Evolutionary conservation across 2,329 filamentous ascomycete genomes (phyloP).

Genomic region (Cercospora sojina): DNA sequence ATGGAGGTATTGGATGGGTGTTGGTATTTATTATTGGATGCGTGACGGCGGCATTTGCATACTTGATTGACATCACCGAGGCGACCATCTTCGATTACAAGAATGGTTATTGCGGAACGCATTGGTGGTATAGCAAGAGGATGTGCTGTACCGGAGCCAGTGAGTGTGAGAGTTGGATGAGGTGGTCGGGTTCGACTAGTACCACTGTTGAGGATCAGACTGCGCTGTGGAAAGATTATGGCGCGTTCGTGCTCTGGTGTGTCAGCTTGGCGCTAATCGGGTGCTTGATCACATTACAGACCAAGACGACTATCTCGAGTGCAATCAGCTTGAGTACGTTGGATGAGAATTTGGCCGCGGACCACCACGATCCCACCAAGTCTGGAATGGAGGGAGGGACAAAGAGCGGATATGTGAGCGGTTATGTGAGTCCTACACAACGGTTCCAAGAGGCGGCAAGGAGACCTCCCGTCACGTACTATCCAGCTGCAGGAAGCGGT

Average conservation of each 20-base stretch:
- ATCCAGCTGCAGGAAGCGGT: slow-evolving; percentile 91
- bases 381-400: slow-evolving; percentile 42
- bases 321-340: slow-evolving; percentile 82
- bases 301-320: slow-evolving; percentile 92
- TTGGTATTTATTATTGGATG: slow-evolving; percentile 86
- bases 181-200: slow-evolving; percentile 62
- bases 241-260: slow-evolving; percentile 70
- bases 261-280: slow-evolving; percentile 68
- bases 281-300: slow-evolving; percentile 78
- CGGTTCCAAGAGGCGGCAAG: slow-evolving; percentile 41
- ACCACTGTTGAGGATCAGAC: slow-evolving; percentile 49
- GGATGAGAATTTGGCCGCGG: slow-evolving; percentile 86
- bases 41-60: slow-evolving; percentile 80
- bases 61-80: slow-evolving; percentile 85
- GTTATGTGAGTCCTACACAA: slow-evolving; percentile 42
- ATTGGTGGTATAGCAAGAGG: slow-evolving; percentile 73
- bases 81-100: slow-evolving; percentile 85
- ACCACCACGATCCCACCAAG: slow-evolving; percentile 43
- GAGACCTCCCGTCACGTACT: slow-evolving; percentile 80
- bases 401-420: slow-evolving; percentile 32
- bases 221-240: slow-evolving; percentile 69
- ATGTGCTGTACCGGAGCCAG: slow-evolving; percentile 58
- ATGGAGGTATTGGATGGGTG: slow-evolving; percentile 91
- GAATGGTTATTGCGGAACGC: slow-evolving; percentile 72
- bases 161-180: slow-evolving; percentile 59